Base-by-base conservation (phyloP, 139 green algal genomes). In the Tetraselmis striata region DNA sequence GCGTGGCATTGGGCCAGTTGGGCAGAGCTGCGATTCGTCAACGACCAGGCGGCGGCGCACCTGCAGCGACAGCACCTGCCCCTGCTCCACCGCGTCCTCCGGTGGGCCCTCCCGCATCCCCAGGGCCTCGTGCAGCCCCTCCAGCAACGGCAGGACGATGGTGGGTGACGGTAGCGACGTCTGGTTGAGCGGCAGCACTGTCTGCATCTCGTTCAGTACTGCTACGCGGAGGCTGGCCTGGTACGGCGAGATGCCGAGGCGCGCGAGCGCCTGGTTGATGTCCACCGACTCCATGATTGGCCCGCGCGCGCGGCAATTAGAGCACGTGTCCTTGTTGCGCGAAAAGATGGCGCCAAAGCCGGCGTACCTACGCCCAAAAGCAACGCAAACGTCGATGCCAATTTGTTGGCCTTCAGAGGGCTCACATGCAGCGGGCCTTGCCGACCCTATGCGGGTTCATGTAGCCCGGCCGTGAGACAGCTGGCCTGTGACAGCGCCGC, bases 261-360 rank as follows among this genome's bases (percentile, higher is more conserved):
- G 67, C 28, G 59, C 24, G 25, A 85, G 77, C 29, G 59, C 32
- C 30, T 79, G 32, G 2, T 2, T 83, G 1, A 85, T 74, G 31
- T 85, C 82, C 67, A 82, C 82, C 59, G 75, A 29, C 0, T 81
- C 25, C 1, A 45, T 59, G 29, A 85, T 29, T 1, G 59, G 30
- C 1, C 59, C 59, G 23, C 82, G 82, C 1, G 77, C 82, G 1
- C 59, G 24, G 82, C 78, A 83, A 31, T 82, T 82, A 2, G 67
- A 45, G 59, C 82, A 85, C 59, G 23, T 30, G 30, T 79, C 82
- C 1, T 22, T 28, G 28, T 82, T 82, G 77, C 77, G 29, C 45
- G 75, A 77, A 76, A 85, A 83, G 23, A 85, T 74, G 22, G 32
- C 82, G n/a, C 32, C 76, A 29, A 82, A 26, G n/a, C 78, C 82